Evolutionary conservation across 345 rosid species (phyloP).

Genomic region (Populus deltoides): DNA sequence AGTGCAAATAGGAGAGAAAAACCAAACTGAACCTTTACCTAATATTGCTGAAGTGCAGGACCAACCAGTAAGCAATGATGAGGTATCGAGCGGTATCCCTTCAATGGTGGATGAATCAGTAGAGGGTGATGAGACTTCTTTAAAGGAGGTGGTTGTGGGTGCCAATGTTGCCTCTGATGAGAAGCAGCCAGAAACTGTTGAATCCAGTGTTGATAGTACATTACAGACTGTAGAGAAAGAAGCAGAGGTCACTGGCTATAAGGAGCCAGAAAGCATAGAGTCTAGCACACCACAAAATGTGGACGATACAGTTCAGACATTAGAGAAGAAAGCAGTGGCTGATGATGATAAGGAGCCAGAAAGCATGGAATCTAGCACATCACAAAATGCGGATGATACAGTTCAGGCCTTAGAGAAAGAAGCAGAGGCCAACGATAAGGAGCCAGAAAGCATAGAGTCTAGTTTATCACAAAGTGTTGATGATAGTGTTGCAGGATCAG

Average conservation of each 20-base stretch:
- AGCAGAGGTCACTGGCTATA: neutral
- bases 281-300: constrained; percentile 10
- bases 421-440: neutral
- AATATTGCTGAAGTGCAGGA: constrained; percentile 27
- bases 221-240: constrained; percentile 14
- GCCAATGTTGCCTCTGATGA: constrained; percentile 15
- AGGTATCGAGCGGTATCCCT: constrained; percentile 11
- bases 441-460: neutral
- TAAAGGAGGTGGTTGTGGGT: constrained; percentile 9
- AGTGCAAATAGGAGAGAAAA: constrained; percentile 21
- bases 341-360: neutral
- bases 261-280: neutral
- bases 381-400: constrained; percentile 20
- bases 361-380: neutral
- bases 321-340: constrained; percentile 16
- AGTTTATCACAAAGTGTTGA: neutral
- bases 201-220: constrained; percentile 18
- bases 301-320: constrained; percentile 15
- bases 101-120: constrained; percentile 21
- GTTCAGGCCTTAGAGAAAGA: constrained; percentile 12
- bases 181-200: constrained; percentile 8
- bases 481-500: constrained; percentile 39
- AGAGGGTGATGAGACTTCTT: constrained; percentile 22
- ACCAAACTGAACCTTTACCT: constrained; percentile 32
- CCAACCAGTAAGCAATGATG: constrained; percentile 17